Evolutionary conservation across 2,329 filamentous ascomycete genomes (phyloP), one percentile per base, ranked within the genome.

Genomic region (Diplodia seriata): DNA sequence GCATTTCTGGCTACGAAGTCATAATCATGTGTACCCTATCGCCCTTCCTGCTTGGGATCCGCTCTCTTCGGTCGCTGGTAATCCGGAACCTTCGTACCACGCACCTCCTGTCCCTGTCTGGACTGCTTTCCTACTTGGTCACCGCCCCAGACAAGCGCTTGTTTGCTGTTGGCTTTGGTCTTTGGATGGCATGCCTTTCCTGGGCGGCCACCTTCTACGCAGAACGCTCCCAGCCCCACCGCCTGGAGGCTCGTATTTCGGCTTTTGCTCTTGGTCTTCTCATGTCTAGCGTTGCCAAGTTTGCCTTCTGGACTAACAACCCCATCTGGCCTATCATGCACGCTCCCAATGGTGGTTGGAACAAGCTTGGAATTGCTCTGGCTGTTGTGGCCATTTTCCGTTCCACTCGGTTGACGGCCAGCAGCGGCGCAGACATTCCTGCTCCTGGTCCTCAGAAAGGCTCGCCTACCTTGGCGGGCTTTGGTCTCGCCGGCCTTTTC

Each of bases 311-410:
- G 76, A 97, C 94, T 23, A 98, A 97, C 80, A 99, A 99, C 77
- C 95, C 95, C 0, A 88, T 98, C 70, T 99, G 95, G 95, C 94
- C 95, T 0, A 91, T 95, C 70, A 91, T 98, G 87, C 91, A 97
- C 77, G 88, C 89, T 36, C 87, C 85, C 9, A 99, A 97, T 77
- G 95, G 95, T 47, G 95, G 95, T 3, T 94, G 91, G 89, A 99
- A 99, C 79, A 92, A 91, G 70, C 86, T 89, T 23, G 95, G 94
- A 33, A 83, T 98, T 56, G 79, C 87, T 15, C 79, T 99, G 14
- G 95, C 90, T 53, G 74, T 96, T 29, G 76, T 96, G 9, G 91
- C 95, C 26, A 87, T 91, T 20, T 79, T 94, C 61, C 86, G 92
- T 61, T 91, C 94, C 55, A 94, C 91, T 7, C 86, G 92, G 71